Conservation (phyloP, 768 basidiomycete genomes). For the Tremella fuciformis region DNA sequence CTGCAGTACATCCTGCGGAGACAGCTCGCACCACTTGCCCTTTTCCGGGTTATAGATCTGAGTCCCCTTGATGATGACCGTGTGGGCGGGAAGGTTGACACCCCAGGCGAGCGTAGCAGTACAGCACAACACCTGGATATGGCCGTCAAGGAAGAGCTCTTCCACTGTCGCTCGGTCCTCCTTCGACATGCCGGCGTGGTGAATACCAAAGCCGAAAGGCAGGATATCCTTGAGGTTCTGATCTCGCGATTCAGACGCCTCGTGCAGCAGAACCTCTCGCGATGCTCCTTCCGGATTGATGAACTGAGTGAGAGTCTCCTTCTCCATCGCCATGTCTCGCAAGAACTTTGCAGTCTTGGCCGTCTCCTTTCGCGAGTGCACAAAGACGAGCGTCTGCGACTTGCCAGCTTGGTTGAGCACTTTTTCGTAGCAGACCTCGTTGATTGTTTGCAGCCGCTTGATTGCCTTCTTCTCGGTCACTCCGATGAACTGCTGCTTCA, state of each 20-base stretch:
- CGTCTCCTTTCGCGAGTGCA: conserved; percentile 97
- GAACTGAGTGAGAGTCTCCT: conserved; percentile 93
- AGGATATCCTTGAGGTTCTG: conserved; percentile 78
- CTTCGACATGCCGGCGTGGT: conserved; percentile 93
- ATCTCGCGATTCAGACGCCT: conserved; percentile 78
- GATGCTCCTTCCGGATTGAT: conserved; percentile 90
- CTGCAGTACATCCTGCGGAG: conserved; percentile 92
- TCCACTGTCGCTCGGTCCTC: conserved; percentile 90
- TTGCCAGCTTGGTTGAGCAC: conserved; percentile 83
- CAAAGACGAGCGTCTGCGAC: conserved; percentile 76
- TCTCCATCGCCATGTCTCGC: conserved; percentile 90
- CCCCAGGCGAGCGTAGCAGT: conserved; percentile 99
- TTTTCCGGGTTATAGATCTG: conserved; percentile 99
- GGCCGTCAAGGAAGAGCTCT: conserved; percentile 87
- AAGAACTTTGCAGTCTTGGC: conserved; percentile 94
- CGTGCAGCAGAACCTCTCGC: conserved; percentile 81
- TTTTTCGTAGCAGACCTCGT: conserved; percentile 99
- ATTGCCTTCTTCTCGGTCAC: conserved; percentile 99
- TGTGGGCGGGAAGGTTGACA: conserved; percentile 95
- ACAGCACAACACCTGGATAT: conserved; percentile 89
- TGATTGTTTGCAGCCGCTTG: conserved; percentile 95
- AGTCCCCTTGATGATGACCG: conserved; percentile 99
- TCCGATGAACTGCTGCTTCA: conserved; percentile 95
- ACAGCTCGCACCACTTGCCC: conserved; percentile 93
- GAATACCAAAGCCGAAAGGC: conserved; percentile 95